A percentile compares a stretch with the other conserved stretches of the same genome.
Evolutionary conservation across 805 yeast genomes (phyloP).

Genomic region (Myxozyma udenii): DNA sequence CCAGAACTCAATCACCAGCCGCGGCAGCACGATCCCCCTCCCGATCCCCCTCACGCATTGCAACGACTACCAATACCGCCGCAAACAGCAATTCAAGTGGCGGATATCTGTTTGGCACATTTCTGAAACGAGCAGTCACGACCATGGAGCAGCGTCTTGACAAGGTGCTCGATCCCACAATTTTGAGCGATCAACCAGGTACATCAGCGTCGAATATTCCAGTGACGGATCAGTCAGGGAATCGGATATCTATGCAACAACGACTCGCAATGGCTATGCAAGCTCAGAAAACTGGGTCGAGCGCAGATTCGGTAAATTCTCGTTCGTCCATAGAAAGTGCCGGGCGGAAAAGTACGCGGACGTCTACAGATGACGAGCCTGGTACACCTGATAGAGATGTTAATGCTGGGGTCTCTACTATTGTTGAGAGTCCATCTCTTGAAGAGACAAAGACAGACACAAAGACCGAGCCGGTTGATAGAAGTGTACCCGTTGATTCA

Average conservation of each 20-base stretch:
- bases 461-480: neutral
- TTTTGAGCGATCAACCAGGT: constrained; percentile 4
- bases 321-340: constrained; percentile 1
- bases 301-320: neutral
- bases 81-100: neutral
- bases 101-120: constrained; percentile 33
- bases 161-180: constrained; percentile 37
- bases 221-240: constrained; percentile 37
- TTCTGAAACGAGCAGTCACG: constrained; percentile 43
- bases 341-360: neutral
- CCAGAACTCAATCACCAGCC: too few species aligned
- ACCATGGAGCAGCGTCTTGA: constrained; percentile 44
- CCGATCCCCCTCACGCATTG: neutral
- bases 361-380: neutral
- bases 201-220: constrained; percentile 1
- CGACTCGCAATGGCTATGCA: constrained; percentile 54
- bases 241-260: constrained; percentile 66
- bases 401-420: too few species aligned
- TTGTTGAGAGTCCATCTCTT: neutral
- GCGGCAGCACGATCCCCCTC: neutral
- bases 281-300: constrained; percentile 12
- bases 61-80: constrained; percentile 2
- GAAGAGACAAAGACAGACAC: neutral
- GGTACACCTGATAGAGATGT: too few species aligned
- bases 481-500: neutral